Evolutionary conservation across 2,329 filamentous ascomycete genomes (phyloP).

Genomic region (Alternaria sp.): DNA sequence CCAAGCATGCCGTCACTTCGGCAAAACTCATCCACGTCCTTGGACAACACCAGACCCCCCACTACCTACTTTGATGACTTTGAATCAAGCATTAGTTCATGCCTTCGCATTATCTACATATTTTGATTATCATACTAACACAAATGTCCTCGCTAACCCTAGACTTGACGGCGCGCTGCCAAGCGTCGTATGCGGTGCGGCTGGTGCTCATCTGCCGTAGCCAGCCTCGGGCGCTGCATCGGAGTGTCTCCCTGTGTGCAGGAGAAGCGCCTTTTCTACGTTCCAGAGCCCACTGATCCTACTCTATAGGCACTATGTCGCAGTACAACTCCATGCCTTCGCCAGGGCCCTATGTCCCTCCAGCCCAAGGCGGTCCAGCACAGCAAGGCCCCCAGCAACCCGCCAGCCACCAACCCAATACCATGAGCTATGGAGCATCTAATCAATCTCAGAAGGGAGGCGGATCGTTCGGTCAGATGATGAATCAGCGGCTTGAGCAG

Average conservation of each 20-base stretch:
- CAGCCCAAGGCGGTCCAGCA: constrained; percentile 27
- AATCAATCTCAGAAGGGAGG: constrained; percentile 32
- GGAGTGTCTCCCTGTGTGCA: background rate
- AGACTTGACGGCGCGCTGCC: constrained; percentile 17
- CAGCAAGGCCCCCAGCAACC: constrained; percentile 32
- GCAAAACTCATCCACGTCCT: background rate
- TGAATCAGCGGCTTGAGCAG: constrained; percentile 38
- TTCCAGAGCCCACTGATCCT: background rate
- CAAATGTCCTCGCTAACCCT: constrained; percentile 16
- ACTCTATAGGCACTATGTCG: constrained; percentile 34
- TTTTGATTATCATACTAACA: constrained; percentile 6
- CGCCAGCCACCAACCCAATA: constrained; percentile 29
- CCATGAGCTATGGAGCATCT: constrained; percentile 26
- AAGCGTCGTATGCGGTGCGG: constrained; percentile 25
- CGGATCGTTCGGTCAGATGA: constrained; percentile 41
- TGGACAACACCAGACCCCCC: background rate
- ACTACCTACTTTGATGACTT: constrained; percentile 5
- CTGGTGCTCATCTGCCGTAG: constrained; percentile 16
- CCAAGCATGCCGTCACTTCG: constrained; percentile 18
- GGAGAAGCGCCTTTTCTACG: no score
- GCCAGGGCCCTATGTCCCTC: constrained; percentile 41
- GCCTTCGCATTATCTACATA: background rate
- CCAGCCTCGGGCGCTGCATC: constrained; percentile 12
- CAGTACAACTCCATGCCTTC: constrained; percentile 44
- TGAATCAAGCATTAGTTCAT: background rate